phyloP scores from a whole-genome alignment of 257 asterid species.

The Eucommia ulmoides region DNA sequence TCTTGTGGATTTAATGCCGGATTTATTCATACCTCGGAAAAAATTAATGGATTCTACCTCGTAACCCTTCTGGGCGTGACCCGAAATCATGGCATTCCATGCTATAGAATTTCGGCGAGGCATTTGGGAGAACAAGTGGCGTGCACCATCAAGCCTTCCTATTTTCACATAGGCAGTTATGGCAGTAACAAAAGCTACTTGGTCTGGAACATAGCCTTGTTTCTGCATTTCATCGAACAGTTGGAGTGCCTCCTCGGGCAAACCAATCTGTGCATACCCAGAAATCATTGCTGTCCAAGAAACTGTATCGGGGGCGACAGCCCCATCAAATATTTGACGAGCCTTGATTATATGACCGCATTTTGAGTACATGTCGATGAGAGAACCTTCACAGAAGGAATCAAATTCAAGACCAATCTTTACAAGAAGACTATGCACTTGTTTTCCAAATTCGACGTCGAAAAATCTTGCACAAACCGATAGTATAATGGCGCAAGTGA shows the following conservation, averaged over 20 bases:
- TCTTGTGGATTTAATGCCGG: conserved; percentile 62
- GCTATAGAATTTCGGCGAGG: conserved; percentile 54
- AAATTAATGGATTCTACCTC: conserved; percentile 47
- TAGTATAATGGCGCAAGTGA: conserved; percentile 56
- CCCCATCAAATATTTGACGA: conserved; percentile 48
- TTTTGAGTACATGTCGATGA: conserved; percentile 82
- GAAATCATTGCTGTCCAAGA: conserved; percentile 83
- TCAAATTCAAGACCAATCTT: conserved; percentile 43
- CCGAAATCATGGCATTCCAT: conserved; percentile 89
- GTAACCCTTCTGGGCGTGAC: conserved; percentile 50
- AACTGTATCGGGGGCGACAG: conserved; percentile 41
- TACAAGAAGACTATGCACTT: conserved; percentile 40
- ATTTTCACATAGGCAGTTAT: conserved; percentile 50
- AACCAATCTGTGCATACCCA: conserved; percentile 58
- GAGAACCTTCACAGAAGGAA: conserved; percentile 59
- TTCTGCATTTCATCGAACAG: conserved; percentile 51
- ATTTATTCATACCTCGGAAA: conserved; percentile 45
- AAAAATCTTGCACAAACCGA: conserved; percentile 61
- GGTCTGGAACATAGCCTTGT: conserved; percentile 48
- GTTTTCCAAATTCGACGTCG: conserved; percentile 38
- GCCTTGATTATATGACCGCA: conserved; percentile 47
- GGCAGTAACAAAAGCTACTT: conserved; percentile 54
- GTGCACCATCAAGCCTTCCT: conserved; percentile 61
- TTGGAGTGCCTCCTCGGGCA: conserved; percentile 40
- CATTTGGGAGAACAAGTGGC: conserved; percentile 40